Percentiles rank a stretch among this genome's conserved stretches.
Conservation (phyloP, 176 grass and related monocot genomes). For the Hsuehochloa calcarea region DNA sequence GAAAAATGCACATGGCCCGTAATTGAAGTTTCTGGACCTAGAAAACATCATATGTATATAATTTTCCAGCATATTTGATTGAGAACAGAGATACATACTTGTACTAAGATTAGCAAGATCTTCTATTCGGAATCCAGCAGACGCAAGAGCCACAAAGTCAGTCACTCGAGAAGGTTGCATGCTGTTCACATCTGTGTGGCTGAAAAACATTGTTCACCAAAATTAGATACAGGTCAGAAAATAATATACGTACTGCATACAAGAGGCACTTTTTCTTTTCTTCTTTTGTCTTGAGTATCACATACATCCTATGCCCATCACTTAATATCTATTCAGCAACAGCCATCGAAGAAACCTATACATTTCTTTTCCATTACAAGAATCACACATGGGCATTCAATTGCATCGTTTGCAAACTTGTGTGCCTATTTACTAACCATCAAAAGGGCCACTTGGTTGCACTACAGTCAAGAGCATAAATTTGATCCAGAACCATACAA, state of each 20-base stretch:
- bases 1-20: not conserved
- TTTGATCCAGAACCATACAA: not conserved
- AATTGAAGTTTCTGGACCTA: not conserved
- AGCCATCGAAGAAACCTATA: not conserved
- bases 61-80: not conserved
- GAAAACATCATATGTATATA: not conserved
- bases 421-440: not conserved
- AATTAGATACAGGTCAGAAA: conserved; percentile 19
- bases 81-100: conserved; percentile 49
- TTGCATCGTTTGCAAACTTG: not conserved
- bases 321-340: conserved; percentile 1
- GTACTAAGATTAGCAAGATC: conserved; percentile 54
- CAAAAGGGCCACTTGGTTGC: conserved; percentile 10
- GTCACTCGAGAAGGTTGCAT: conserved; percentile 63
- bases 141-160: conserved; percentile 59
- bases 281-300: not conserved
- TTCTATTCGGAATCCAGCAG: conserved; percentile 61
- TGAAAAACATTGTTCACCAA: conserved; percentile 24
- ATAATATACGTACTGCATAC: not conserved
- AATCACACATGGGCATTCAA: not conserved
- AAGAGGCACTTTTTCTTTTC: not conserved
- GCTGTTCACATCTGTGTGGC: conserved; percentile 48
- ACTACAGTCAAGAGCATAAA: conserved; percentile 1
- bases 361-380: conserved; percentile 13
- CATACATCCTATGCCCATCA: not conserved